Percentiles rank a stretch among this genome's conserved stretches.
Conservation (phyloP, 768 basidiomycete species). For the Lactarius vividus region DNA sequence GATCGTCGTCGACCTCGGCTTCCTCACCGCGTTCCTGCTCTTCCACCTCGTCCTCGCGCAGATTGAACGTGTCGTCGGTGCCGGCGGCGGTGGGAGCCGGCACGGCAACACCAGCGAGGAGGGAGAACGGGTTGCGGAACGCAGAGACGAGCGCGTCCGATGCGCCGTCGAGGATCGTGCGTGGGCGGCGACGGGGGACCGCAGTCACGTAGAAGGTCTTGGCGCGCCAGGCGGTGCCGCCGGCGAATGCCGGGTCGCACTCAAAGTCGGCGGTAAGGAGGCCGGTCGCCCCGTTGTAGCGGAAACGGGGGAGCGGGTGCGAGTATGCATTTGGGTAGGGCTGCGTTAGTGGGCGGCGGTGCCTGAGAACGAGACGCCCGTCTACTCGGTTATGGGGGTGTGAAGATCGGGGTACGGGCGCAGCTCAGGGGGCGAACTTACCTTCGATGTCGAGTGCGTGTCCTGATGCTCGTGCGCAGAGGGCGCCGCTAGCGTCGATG, state of each 20-base stretch:
- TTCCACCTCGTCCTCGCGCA: slow-evolving; percentile 73
- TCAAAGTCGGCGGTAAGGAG: slow-evolving; percentile 61
- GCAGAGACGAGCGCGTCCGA: slow-evolving; percentile 61
- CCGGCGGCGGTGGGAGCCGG: slow-evolving; percentile 29
- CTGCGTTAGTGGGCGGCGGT: slow-evolving; percentile 68
- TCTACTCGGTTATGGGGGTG: slow-evolving; percentile 38
- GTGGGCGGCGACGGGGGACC: slow-evolving; percentile 65
- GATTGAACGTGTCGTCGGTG: slow-evolving; percentile 40
- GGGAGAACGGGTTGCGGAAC: slow-evolving; percentile 55
- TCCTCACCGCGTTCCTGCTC: slow-evolving; percentile 80
- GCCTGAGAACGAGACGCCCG: slow-evolving; percentile 67
- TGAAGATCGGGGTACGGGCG: slow-evolving; percentile 1
- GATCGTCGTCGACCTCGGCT: slow-evolving; percentile 73
- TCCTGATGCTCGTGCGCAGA: slow-evolving; percentile 76
- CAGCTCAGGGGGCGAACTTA: slow-evolving; percentile 31
- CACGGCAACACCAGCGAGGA: slow-evolving; percentile 37
- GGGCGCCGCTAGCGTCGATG: slow-evolving; percentile 69
- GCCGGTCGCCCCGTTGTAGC: slow-evolving; percentile 50
- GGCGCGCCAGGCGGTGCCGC: slow-evolving; percentile 51
- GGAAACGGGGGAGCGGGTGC: slow-evolving; percentile 73
- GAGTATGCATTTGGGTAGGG: slow-evolving; percentile 79
- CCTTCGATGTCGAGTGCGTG: slow-evolving; percentile 83
- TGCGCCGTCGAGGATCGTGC: slow-evolving; percentile 68
- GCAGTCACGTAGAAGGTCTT: slow-evolving; percentile 63
- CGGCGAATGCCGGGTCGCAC: slow-evolving; percentile 56